Conservation (phyloP, 129 eudicot species). For the Flaveria brownii region DNA sequence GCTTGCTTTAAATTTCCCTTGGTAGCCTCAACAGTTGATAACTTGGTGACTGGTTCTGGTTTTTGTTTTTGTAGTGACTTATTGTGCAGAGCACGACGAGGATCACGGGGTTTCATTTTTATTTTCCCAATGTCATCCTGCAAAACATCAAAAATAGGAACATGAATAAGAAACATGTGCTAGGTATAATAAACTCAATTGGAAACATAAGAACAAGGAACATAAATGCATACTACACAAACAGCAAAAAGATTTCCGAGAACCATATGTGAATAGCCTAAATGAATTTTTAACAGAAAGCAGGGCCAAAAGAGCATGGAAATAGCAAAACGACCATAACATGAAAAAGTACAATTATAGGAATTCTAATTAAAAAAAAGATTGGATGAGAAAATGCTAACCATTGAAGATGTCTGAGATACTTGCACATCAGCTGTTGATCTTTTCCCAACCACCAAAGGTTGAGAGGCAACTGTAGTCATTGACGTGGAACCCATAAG, state of each 20-base stretch:
- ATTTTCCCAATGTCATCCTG: conserved; percentile 71
- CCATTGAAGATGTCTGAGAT: conserved; percentile 53
- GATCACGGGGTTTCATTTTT: conserved; percentile 98
- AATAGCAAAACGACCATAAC: conserved; percentile 5
- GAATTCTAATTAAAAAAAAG: not conserved
- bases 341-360: not conserved
- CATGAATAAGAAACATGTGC: not conserved
- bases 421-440: conserved; percentile 50
- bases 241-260: not conserved
- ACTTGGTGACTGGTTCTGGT: conserved; percentile 34
- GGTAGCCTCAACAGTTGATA: conserved; percentile 32
- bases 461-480: conserved; percentile 33
- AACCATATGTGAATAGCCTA: not conserved
- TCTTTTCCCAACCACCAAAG: conserved; percentile 43
- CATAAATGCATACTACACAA: not conserved
- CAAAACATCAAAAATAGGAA: conserved; percentile 29
- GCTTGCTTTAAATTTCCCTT: conserved; percentile 43
- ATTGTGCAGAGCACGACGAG: conserved; percentile 83
- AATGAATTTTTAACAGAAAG: no score
- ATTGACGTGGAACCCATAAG: conserved; percentile 46
- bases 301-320: no score
- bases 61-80: conserved; percentile 43
- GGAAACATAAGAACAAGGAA: conserved; percentile 13
- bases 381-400: conserved; percentile 32
- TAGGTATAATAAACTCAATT: not conserved